These are phyloP conservation scores for Yamadazyma trypodendri DNA, from an alignment of 1,139 yeast genomes.

Conservation along the genomic window DNA sequence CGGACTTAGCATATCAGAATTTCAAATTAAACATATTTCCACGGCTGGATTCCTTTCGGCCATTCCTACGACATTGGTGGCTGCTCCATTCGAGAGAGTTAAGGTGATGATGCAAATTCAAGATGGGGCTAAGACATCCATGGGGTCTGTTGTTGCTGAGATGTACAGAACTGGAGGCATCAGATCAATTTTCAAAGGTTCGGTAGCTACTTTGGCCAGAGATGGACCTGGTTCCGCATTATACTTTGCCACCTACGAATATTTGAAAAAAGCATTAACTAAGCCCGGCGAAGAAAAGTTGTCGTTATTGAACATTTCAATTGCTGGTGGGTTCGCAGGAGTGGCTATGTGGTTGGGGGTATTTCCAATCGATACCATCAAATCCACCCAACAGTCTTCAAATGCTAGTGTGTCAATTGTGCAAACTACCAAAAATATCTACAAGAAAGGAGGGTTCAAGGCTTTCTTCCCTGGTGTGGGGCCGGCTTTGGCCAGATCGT, in stretches of 20 bases:
- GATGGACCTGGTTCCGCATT: slow-evolving; percentile 99
- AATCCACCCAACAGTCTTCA: slow-evolving; percentile 78
- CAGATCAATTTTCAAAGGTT: slow-evolving; percentile 83
- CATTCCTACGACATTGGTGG: slow-evolving; percentile 89
- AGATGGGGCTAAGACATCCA: slow-evolving; percentile 48
- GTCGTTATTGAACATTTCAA: slow-evolving; percentile 71
- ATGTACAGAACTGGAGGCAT: slow-evolving; percentile 82
- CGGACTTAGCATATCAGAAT: slow-evolving; percentile 39
- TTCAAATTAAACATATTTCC: slow-evolving; percentile 71
- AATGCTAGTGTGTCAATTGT: slow-evolving; percentile 56
- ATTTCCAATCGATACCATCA: slow-evolving; percentile 95
- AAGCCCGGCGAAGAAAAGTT: slow-evolving; percentile 53
- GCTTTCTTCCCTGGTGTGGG: slow-evolving; percentile 98
- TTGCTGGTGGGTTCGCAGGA: slow-evolving; percentile 96
- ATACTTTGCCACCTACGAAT: slow-evolving; percentile 93
- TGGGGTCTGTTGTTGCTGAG: slow-evolving; percentile 63
- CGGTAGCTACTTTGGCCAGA: slow-evolving; percentile 88
- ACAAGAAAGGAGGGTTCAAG: slow-evolving; percentile 72
- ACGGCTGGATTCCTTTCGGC: slow-evolving; percentile 97
- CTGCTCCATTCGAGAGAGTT: slow-evolving; percentile 95
- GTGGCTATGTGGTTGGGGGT: slow-evolving; percentile 96
- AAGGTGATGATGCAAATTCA: slow-evolving; percentile 91
- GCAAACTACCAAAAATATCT: slow-evolving; percentile 64
- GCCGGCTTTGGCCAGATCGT: slow-evolving; percentile 89
- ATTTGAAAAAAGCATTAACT: slow-evolving; percentile 63